Evolutionary conservation across 2,329 filamentous ascomycete species (phyloP).

Genomic region (Phoma sp.): DNA sequence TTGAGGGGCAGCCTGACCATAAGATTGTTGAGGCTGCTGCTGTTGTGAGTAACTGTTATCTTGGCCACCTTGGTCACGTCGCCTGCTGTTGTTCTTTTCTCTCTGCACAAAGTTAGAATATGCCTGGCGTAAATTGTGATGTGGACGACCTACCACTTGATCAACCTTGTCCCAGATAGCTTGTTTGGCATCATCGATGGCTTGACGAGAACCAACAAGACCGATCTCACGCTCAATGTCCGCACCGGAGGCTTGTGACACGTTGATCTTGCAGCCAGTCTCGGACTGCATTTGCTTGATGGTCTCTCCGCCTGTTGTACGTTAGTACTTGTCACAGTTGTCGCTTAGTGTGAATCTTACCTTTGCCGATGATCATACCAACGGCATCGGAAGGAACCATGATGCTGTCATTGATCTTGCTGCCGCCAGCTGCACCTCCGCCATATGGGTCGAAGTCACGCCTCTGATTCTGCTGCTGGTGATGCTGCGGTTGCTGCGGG

Average conservation of each 20-base stretch:
- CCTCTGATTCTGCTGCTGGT: slow-evolving; percentile 33
- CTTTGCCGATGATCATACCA: slow-evolving; percentile 96
- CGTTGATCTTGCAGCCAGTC: slow-evolving; percentile 94
- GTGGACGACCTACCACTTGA: slow-evolving; percentile 71
- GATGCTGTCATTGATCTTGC: slow-evolving; percentile 81
- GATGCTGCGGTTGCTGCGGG: slow-evolving; percentile 19
- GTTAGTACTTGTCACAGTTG: slow-evolving; percentile 23
- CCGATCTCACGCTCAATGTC: slow-evolving; percentile 88
- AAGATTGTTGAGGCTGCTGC: slow-evolving; percentile 46
- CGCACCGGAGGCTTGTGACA: slow-evolving; percentile 79
- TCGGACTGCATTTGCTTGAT: slow-evolving; percentile 91
- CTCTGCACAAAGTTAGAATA: slow-evolving; percentile 48
- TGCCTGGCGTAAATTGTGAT: not conserved
- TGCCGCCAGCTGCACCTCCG: slow-evolving; percentile 51
- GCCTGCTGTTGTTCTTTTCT: slow-evolving; percentile 55
- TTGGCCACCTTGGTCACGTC: slow-evolving; percentile 50
- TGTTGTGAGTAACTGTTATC: slow-evolving; percentile 58
- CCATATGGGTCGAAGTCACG: slow-evolving; percentile 47
- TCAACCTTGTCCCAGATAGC: slow-evolving; percentile 94
- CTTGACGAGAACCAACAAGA: slow-evolving; percentile 77
- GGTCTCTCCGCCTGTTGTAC: slow-evolving; percentile 73
- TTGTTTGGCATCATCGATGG: slow-evolving; percentile 80
- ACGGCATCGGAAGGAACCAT: slow-evolving; percentile 89
- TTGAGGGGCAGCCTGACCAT: slow-evolving; percentile 45
- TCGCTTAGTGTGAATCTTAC: slow-evolving; percentile 38